Percentiles rank a stretch among this genome's conserved stretches.
Conservation (phyloP, 208 protist genomes). For the Wallacemonas sp. region DNA sequence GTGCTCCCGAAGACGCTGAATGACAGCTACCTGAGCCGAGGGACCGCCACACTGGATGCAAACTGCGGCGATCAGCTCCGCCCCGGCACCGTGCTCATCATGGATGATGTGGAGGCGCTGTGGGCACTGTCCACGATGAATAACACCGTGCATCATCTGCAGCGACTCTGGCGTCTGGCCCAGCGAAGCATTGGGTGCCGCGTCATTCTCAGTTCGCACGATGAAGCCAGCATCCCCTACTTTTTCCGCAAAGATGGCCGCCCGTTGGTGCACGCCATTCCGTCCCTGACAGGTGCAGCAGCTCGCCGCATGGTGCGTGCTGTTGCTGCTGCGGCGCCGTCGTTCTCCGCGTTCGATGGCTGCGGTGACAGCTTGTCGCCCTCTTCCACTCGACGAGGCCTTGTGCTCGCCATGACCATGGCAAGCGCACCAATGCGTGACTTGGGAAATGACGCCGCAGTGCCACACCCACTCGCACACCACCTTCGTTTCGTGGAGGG, state of each 20-base stretch:
- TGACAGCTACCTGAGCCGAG: background rate
- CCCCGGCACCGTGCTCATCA: constrained; percentile 46
- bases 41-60: background rate
- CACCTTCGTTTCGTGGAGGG: background rate
- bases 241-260: background rate
- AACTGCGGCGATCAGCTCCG: constrained; percentile 1
- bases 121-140: constrained; percentile 43
- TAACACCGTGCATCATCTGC: constrained; percentile 20
- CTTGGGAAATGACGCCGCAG: too few species aligned
- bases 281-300: constrained; percentile 25
- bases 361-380: constrained; percentile 13
- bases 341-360: background rate
- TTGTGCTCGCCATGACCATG: constrained; percentile 25
- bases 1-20: background rate
- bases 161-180: background rate
- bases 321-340: constrained; percentile 12
- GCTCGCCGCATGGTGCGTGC: constrained; percentile 22
- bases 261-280: constrained; percentile 7
- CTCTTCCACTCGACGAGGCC: constrained; percentile 15
- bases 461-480: background rate
- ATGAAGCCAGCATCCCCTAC: constrained; percentile 2
- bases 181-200: constrained; percentile 1
- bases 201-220: background rate
- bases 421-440: too few species aligned
- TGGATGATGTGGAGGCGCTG: constrained; percentile 60